Conservation (phyloP, 441 rosid genomes). For the Bruguiera hainesii region DNA sequence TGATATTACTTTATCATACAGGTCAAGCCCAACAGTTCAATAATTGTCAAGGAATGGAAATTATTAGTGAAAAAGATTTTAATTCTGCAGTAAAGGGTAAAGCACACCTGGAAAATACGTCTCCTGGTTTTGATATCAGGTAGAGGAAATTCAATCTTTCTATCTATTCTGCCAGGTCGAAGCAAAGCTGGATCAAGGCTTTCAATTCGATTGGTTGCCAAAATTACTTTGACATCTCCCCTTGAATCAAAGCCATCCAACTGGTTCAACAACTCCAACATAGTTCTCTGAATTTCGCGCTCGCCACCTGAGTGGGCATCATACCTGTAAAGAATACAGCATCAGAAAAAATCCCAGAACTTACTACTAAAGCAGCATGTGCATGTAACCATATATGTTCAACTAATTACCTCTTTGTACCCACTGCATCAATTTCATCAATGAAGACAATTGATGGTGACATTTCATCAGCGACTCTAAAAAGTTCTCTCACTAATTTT, state of each 20-base stretch:
- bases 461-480: conserved; percentile 88
- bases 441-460: conserved; percentile 92
- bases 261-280: conserved; percentile 87
- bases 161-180: conserved; percentile 84
- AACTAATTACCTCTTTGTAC: conserved; percentile 55
- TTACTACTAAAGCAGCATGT: no score
- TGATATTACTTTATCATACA: no score
- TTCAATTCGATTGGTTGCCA: conserved; percentile 83
- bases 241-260: conserved; percentile 90
- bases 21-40: no score
- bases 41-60: no score
- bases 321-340: conserved; percentile 35
- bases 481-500: conserved; percentile 83
- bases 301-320: conserved; percentile 95
- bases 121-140: conserved; percentile 89
- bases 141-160: conserved; percentile 87
- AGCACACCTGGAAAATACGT: conserved; percentile 74
- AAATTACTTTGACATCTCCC: conserved; percentile 88
- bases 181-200: conserved; percentile 91
- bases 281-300: conserved; percentile 91
- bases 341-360: no score
- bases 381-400: neutral
- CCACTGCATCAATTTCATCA: conserved; percentile 90
- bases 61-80: no score
- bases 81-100: no score